Base-by-base conservation (phyloP, 345 rosid species). In the Boechera stricta region DNA sequence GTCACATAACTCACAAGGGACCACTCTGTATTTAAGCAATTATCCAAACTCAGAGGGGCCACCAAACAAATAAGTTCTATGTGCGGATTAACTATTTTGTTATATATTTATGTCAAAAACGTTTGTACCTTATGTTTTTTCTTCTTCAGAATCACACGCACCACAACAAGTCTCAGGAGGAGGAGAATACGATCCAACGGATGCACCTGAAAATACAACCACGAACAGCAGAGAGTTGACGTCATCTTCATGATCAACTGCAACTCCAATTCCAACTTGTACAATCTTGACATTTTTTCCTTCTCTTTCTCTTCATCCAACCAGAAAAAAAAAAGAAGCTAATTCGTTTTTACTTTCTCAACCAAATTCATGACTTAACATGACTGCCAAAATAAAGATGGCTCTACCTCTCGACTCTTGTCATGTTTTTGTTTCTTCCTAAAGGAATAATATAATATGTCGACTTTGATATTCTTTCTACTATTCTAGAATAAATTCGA, bases 331-430 rank as follows among this genome's bases (percentile, higher is more conserved):
- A 38, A 56, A 26, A 26, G 5, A 55, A 51, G 59, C 78, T 79
- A 73, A 79, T 73, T 78, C 59, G 13, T 26, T 52, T 79, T 73
- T 67, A 59, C 67, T 73, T 67, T 38, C 64, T 53, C 81, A 73
- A 67, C 78, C 73, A 72, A 51, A 78, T 56, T 45, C 57, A 56
- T 71, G 61, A 53, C 64, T 62, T 77, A 64, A 57, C 75, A 71
- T 77, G 72, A 64, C 67, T 49, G 77, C 72, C 72, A 77, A 64
- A 77, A 71, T 64, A 71, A 64, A 77, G 54, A 77, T 77, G 81
- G 72, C 76, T 77, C 29, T 64, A 10, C 71, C 72, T 48, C 45
- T 64, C 68, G 4, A 28, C 38, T 64, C 21, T 64, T 21, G 67
- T 71, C 61, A 56, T 77, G 67, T 45, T 63, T 8, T 32, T 12